Evolutionary conservation across 768 basidiomycete species (phyloP).

Genomic region (Hydnum rufescens): DNA sequence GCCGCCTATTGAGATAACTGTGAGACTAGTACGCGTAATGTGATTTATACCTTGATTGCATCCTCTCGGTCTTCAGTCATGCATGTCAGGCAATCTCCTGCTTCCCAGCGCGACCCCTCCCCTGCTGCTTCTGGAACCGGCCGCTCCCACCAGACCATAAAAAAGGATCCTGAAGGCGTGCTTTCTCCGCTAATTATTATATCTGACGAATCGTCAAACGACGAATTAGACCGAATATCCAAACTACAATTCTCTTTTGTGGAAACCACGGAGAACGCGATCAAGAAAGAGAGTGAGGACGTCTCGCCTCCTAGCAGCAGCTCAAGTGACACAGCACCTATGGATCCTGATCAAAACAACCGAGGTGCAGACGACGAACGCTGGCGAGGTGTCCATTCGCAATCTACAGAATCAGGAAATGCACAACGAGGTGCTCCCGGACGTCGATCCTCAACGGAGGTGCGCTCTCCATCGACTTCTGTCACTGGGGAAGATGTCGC

Average conservation of each 20-base stretch:
- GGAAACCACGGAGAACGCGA: neutral
- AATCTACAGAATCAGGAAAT: too few relatives aligned
- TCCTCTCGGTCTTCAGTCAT: neutral
- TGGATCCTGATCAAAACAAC: neutral
- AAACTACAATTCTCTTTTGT: too few relatives aligned
- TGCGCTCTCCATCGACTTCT: too few relatives aligned
- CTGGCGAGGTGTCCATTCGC: too few relatives aligned
- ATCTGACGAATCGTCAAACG: neutral
- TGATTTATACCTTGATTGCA: neutral
- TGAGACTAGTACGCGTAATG: neutral
- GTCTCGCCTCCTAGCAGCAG: neutral
- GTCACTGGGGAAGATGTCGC: too few relatives aligned
- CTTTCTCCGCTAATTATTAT: neutral
- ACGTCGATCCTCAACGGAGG: too few relatives aligned
- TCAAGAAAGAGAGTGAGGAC: neutral
- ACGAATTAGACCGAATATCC: neutral
- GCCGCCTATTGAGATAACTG: too few relatives aligned
- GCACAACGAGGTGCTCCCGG: too few relatives aligned
- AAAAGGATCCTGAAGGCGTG: too few relatives aligned
- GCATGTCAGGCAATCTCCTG: neutral
- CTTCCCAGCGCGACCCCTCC: neutral
- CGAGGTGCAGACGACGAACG: neutral
- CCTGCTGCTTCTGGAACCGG: neutral
- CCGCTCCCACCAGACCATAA: neutral
- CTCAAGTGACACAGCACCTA: neutral